These are phyloP conservation scores for Shiraia bambusicola DNA, from an alignment of 2,329 filamentous ascomycete genomes.

Conservation along the genomic window DNA sequence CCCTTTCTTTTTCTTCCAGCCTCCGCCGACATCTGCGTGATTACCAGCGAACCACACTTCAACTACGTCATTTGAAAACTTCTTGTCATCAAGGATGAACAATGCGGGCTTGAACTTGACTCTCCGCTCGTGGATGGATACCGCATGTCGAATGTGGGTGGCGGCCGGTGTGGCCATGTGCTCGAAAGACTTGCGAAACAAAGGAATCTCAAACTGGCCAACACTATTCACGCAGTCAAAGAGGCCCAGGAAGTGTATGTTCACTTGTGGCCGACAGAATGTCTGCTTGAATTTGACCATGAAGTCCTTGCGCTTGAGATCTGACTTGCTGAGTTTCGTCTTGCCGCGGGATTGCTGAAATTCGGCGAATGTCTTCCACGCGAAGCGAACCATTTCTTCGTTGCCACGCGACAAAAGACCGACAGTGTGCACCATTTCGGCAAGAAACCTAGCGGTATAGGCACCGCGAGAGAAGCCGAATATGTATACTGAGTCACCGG, in stretches of 20 bases:
- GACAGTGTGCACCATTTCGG: constrained; percentile 26
- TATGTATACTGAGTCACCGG: constrained; percentile 37
- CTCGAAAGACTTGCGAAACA: constrained; percentile 44
- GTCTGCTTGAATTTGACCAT: constrained; percentile 50
- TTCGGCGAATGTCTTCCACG: constrained; percentile 16
- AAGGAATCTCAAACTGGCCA: constrained; percentile 44
- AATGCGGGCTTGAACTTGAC: constrained; percentile 47
- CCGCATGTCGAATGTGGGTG: constrained; percentile 47
- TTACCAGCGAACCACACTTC: constrained; percentile 50
- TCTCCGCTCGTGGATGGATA: constrained; percentile 48
- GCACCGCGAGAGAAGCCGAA: constrained; percentile 41
- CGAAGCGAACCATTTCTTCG: constrained; percentile 23
- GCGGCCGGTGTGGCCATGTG: constrained; percentile 20
- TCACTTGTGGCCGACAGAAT: constrained; percentile 45
- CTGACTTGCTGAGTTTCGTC: constrained; percentile 34
- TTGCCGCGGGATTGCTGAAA: constrained; percentile 6
- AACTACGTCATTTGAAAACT: constrained; percentile 1
- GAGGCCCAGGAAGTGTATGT: constrained; percentile 48
- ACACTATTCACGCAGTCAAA: constrained; percentile 49
- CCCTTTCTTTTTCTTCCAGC: constrained; percentile 13
- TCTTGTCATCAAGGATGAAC: constrained; percentile 39
- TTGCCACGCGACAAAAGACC: constrained; percentile 26
- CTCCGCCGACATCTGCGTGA: constrained; percentile 50
- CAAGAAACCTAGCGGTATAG: constrained; percentile 39
- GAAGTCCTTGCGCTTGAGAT: constrained; percentile 40